Conservation (phyloP, 176 grass and related monocot species). For the Bolboschoenus planiculmis region DNA sequence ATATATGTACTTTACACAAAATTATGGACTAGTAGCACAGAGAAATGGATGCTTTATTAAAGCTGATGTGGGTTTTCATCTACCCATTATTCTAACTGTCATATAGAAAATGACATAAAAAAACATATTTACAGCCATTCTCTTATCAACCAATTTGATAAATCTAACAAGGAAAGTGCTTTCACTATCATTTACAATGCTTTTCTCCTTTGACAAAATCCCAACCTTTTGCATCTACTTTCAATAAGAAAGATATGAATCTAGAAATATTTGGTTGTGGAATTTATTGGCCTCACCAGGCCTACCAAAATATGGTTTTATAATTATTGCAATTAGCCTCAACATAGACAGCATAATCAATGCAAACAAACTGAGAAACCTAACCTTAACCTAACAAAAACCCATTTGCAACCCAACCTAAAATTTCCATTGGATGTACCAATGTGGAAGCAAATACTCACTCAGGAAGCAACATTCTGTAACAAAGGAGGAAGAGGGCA, state of each 20-base stretch:
- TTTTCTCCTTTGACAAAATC: not conserved
- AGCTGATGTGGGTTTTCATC: not conserved
- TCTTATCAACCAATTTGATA: not conserved
- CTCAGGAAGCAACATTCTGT: not conserved
- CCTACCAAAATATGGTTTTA: constrained; percentile 4
- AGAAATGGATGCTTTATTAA: not conserved
- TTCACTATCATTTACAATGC: not conserved
- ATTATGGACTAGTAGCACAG: not conserved
- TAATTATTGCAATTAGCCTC: not conserved
- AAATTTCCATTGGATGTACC: not conserved
- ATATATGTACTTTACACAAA: not conserved
- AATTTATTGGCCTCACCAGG: not conserved
- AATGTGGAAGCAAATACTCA: not conserved
- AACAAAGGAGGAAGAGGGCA: not conserved
- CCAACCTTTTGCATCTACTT: not conserved
- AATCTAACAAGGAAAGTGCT: not conserved
- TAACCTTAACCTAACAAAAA: not conserved
- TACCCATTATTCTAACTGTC: not conserved
- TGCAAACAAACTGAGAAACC: not conserved
- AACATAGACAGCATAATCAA: not conserved
- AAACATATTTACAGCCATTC: not conserved
- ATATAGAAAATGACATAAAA: not conserved
- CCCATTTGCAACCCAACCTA: not conserved
- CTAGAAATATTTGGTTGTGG: not conserved
- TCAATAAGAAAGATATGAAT: not conserved